Conservation (phyloP, 345 rosid species). For the Triadica sebifera region DNA sequence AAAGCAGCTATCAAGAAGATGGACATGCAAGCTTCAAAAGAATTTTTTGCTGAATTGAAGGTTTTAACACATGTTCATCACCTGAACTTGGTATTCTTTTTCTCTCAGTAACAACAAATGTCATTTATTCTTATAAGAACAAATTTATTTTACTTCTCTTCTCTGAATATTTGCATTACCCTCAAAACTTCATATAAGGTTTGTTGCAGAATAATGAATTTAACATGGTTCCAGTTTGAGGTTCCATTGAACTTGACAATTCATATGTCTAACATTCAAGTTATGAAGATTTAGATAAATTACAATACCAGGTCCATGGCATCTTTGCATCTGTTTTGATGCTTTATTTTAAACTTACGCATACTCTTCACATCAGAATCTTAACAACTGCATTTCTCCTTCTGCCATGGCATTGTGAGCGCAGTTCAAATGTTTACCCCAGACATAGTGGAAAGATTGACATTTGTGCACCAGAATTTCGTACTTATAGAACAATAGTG, state of each 20-base stretch:
- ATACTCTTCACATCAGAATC: background rate
- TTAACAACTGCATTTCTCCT: background rate
- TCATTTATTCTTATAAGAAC: too few species aligned
- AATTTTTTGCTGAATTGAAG: slow-evolving; percentile 91
- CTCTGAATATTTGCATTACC: background rate
- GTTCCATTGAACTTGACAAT: background rate
- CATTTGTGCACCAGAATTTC: background rate
- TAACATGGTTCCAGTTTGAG: background rate
- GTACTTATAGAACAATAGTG: background rate
- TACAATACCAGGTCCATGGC: background rate
- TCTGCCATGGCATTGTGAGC: background rate
- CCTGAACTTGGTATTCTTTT: slow-evolving; percentile 66
- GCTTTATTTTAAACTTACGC: background rate
- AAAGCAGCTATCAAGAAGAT: slow-evolving; percentile 98
- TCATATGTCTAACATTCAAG: background rate
- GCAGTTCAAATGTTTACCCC: too few species aligned
- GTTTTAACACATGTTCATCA: slow-evolving; percentile 93
- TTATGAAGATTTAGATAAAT: background rate
- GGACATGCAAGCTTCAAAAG: slow-evolving; percentile 94
- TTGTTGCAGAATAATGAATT: background rate
- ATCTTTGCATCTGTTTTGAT: background rate
- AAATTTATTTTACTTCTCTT: too few species aligned
- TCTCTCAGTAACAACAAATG: too few species aligned
- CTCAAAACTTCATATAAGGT: background rate
- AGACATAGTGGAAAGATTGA: background rate